These are phyloP conservation scores for Hypericum androsaemum DNA, from an alignment of 345 rosid genomes.

Conservation along the genomic window DNA sequence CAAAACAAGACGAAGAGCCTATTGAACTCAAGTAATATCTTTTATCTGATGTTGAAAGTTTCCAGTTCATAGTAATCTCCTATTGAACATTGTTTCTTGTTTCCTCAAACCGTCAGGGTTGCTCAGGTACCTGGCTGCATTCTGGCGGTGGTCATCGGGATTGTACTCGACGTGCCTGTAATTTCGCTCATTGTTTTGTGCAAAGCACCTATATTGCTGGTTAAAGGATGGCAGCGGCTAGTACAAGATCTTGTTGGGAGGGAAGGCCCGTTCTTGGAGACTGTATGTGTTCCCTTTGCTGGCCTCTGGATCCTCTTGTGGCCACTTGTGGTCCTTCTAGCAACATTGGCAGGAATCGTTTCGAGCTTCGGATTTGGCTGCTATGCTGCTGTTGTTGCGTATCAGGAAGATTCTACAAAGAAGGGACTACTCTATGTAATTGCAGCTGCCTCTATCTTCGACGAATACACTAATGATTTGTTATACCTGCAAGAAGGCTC, in stretches of 20 bases:
- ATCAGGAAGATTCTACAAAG: conserved; percentile 21
- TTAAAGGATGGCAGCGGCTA: conserved; percentile 21
- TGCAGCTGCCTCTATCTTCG: conserved; percentile 14
- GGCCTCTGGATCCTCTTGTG: conserved; percentile 18
- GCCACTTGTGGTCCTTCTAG: conserved; percentile 18
- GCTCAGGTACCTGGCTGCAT: conserved; percentile 16
- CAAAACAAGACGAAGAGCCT: conserved; percentile 12
- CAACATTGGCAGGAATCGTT: conserved; percentile 9
- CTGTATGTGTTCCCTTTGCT: conserved; percentile 24
- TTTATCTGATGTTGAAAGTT: too few species aligned
- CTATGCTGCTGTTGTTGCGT: conserved; percentile 17
- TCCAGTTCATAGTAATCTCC: too few species aligned
- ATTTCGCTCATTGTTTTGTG: conserved; percentile 12
- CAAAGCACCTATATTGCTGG: conserved; percentile 15
- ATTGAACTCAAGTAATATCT: conserved; percentile 13
- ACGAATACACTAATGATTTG: conserved; percentile 21
- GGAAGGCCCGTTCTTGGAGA: conserved; percentile 22
- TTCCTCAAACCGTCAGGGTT: conserved; percentile 7
- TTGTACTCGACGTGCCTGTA: conserved; percentile 15
- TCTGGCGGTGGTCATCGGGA: conserved; percentile 10
- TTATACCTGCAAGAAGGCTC: conserved; percentile 21
- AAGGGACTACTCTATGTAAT: conserved; percentile 20
- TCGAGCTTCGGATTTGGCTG: conserved; percentile 15
- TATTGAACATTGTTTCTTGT: not conserved
- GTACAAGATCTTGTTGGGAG: conserved; percentile 17